These are phyloP conservation scores for Chamaecyparis obtusa DNA, from an alignment of 75 land plant species.

Conservation along the genomic window DNA sequence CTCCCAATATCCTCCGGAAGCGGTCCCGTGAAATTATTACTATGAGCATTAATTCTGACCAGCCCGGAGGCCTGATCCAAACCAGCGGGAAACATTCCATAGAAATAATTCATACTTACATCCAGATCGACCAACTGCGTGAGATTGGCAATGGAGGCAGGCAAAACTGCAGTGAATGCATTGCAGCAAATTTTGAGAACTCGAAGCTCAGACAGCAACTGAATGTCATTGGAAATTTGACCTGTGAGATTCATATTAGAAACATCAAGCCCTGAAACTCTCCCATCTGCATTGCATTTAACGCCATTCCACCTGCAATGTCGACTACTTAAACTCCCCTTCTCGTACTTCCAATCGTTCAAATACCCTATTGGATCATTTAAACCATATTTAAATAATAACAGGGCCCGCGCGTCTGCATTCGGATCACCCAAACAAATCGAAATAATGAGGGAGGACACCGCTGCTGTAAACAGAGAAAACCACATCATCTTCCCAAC, in stretches of 20 bases:
- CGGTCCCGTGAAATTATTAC: conserved; percentile 68
- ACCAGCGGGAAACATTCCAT: conserved; percentile 49
- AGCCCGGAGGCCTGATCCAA: conserved; percentile 28
- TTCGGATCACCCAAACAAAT: background rate
- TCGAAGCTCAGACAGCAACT: conserved; percentile 23
- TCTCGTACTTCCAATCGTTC: conserved; percentile 37
- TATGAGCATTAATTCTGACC: conserved; percentile 44
- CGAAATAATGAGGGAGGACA: background rate
- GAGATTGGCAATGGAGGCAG: conserved; percentile 43
- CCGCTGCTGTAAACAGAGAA: background rate
- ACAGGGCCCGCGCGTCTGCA: conserved; percentile 19
- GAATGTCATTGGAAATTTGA: conserved; percentile 31
- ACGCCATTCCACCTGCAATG: conserved; percentile 82
- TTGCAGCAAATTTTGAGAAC: conserved; percentile 53
- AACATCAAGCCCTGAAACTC: conserved; percentile 54
- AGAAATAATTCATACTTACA: conserved; percentile 48
- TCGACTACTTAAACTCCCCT: background rate
- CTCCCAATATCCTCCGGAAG: conserved; percentile 64
- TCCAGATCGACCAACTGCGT: conserved; percentile 35
- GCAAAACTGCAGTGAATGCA: conserved; percentile 37
- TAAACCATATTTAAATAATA: conserved; percentile 38
- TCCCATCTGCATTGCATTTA: conserved; percentile 37
- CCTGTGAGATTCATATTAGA: conserved; percentile 72
- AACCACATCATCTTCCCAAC: background rate
- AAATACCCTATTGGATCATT: conserved; percentile 49